Base-by-base conservation (phyloP, 176 grass and related monocot genomes). In the Cenchrus fungigraminus region DNA sequence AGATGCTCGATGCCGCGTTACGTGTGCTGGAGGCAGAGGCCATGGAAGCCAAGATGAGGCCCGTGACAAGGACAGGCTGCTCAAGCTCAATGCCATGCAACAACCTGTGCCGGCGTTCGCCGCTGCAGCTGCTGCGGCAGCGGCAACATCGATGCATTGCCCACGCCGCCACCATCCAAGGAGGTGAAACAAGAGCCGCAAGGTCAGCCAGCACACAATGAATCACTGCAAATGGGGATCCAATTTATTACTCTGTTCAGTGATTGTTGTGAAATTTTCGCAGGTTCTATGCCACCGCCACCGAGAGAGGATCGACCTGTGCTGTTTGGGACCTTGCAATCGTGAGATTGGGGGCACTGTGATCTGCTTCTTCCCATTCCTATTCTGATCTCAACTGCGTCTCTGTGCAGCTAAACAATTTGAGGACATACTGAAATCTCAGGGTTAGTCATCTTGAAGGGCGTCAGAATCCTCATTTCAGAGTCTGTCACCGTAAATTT, bases 1-100 rank as follows among this genome's bases (percentile, higher is more conserved):
- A 94, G 71, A 85, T 88, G 85, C 83, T 95, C 2, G 96, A 98
- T 86, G 68, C 86, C 0, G 84, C 87, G 12, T 86, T 85, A 65
- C 71, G 84, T 37, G 68, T 71, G 44, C 86, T 83, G 67, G 83
- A 79, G 65, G 79, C 81, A 54, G 91, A 95, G 82, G 82, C 90
- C 7, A 87, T 32, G 84, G 71, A 82, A 1, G 78, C 79, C 70
- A 72, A 42, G 66, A 73, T 25, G 70, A 68, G 19, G 56, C 34
- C 45, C 3, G 29, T 22, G 89, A 91, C 68, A 91, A 80, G 52
- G 90, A 88, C 31, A 91, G 82, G 78, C 53, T 86, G 71, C 86
- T 82, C 43, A 92, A 88, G 52, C 65, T 92, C 86, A 85, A 79
- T 11, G 78, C 77, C 22, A 74, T 61, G 43, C 78, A 88, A 83